A percentile compares a stretch with the other conserved stretches of the same genome.
These are phyloP conservation scores for Silene coronaria DNA, from an alignment of 179 eudicot genomes.

Conservation along the genomic window DNA sequence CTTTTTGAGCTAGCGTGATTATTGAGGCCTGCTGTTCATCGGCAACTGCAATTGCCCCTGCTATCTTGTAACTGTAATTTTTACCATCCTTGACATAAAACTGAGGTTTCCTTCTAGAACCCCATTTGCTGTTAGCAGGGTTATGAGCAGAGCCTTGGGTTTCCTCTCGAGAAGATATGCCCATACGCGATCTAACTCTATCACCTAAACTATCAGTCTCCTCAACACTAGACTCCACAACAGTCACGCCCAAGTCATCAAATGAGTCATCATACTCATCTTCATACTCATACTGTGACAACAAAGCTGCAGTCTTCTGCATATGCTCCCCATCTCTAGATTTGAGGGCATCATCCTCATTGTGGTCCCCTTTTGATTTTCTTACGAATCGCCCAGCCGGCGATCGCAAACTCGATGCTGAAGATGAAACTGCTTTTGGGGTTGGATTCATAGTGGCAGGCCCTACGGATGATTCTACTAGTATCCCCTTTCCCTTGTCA, in stretches of 20 bases:
- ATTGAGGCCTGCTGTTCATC: slow-evolving; percentile 63
- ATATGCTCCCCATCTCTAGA: slow-evolving; percentile 43
- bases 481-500: slow-evolving; percentile 81
- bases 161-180: slow-evolving; percentile 28
- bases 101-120: slow-evolving; percentile 67
- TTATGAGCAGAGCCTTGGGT: slow-evolving; percentile 34
- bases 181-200: slow-evolving; percentile 30
- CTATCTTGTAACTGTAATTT: slow-evolving; percentile 90
- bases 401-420: slow-evolving; percentile 40
- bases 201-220: slow-evolving; percentile 52
- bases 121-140: slow-evolving; percentile 48
- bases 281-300: slow-evolving; percentile 77
- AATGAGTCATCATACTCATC: slow-evolving; percentile 99
- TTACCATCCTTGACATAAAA: slow-evolving; percentile 92
- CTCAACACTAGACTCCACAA: slow-evolving; percentile 71
- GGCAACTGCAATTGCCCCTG: slow-evolving; percentile 75
- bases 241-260: slow-evolving; percentile 77
- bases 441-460: slow-evolving; percentile 22
- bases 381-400: slow-evolving; percentile 64
- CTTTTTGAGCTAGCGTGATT: slow-evolving; percentile 59
- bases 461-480: slow-evolving; percentile 39
- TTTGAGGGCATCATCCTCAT: slow-evolving; percentile 40
- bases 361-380: slow-evolving; percentile 37
- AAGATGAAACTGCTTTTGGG: slow-evolving; percentile 27
- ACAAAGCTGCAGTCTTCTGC: slow-evolving; percentile 57